Conservation (phyloP, 164 flowering plant genomes). For the Aristolochia fimbriata region DNA sequence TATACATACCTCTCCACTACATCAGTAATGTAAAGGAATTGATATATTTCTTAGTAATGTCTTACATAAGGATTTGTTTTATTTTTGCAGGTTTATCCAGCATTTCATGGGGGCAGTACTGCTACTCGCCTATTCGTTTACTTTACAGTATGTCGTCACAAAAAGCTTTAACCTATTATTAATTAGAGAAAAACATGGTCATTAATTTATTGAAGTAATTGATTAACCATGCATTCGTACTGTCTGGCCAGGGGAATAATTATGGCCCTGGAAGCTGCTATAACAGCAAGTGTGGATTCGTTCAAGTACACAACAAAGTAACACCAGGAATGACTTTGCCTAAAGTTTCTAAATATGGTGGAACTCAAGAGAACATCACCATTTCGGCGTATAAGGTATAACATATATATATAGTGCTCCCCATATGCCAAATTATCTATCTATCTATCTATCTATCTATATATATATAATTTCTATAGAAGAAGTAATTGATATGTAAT, state of each 20-base stretch:
- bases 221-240: too few species aligned
- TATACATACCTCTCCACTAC: background rate
- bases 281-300: background rate
- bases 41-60: background rate
- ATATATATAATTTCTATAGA: too few species aligned
- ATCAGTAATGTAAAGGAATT: too few species aligned
- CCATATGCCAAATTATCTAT: too few species aligned
- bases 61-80: background rate
- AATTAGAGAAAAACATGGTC: too few species aligned
- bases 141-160: background rate
- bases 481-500: too few species aligned
- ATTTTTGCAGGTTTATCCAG: background rate
- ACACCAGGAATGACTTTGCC: background rate
- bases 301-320: background rate
- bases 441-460: too few species aligned
- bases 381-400: background rate
- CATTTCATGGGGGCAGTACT: background rate
- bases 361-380: background rate
- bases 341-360: background rate
- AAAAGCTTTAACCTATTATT: too few species aligned
- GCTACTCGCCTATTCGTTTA: background rate
- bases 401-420: too few species aligned
- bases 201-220: too few species aligned
- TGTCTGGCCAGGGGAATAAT: background rate
- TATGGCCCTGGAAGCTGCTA: background rate